These are phyloP conservation scores for Myrica gale DNA, from an alignment of 306 rosid genomes.

Conservation along the genomic window DNA sequence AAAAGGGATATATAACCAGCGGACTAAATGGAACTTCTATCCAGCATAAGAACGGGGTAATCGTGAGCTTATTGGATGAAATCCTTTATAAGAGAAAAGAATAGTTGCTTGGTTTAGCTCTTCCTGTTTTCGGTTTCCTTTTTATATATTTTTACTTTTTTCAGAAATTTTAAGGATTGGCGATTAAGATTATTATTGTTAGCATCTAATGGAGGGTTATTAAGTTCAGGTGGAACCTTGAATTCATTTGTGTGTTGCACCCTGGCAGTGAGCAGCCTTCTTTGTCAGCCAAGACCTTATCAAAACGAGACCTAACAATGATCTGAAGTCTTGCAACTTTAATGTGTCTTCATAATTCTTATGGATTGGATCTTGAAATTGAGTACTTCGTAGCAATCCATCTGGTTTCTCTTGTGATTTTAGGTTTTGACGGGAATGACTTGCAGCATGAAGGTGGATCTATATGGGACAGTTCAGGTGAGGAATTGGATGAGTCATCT, in stretches of 20 bases:
- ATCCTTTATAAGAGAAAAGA: no score
- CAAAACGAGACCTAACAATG: neutral
- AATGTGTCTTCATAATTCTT: neutral
- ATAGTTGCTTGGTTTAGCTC: neutral
- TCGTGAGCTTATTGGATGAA: neutral
- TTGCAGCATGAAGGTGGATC: slow-evolving; percentile 34
- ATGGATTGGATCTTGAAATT: slow-evolving; percentile 5
- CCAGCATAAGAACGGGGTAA: neutral
- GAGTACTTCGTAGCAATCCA: slow-evolving; percentile 11
- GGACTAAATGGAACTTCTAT: neutral
- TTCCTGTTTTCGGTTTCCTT: neutral
- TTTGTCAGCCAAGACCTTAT: neutral
- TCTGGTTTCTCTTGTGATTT: slow-evolving; percentile 25
- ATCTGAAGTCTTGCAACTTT: no score
- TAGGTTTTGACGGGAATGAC: slow-evolving; percentile 47
- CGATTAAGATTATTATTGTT: neutral
- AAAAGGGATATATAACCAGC: no score
- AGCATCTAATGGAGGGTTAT: neutral
- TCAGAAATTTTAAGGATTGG: neutral
- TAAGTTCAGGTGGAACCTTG: neutral
- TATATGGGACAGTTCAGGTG: slow-evolving; percentile 49
- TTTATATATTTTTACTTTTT: neutral
- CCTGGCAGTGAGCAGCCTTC: neutral
- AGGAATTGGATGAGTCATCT: slow-evolving; percentile 38
- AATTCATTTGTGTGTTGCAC: neutral